A percentile compares a stretch with the other conserved stretches of the same genome.
phyloP scores from a whole-genome alignment of 2,329 filamentous ascomycete species.

The Septoria linicola region DNA sequence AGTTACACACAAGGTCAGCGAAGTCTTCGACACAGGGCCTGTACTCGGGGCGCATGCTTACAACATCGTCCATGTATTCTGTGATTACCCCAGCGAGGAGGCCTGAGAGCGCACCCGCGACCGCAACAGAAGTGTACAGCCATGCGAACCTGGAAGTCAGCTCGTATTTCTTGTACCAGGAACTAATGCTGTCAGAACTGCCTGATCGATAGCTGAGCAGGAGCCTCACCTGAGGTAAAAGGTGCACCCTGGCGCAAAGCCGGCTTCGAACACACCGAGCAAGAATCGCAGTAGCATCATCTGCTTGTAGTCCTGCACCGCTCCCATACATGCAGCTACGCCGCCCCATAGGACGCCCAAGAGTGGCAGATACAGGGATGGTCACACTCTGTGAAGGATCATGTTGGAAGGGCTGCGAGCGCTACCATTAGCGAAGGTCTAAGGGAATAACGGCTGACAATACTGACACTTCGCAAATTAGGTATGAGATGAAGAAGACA shows the following conservation, averaged over 20 bases:
- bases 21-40: too few relatives aligned
- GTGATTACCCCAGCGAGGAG: constrained; percentile 9
- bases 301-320: constrained; percentile 27
- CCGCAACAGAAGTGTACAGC: background rate
- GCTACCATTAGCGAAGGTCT: too few relatives aligned
- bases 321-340: constrained; percentile 9
- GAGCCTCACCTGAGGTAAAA: background rate
- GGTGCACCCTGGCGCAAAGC: constrained; percentile 23
- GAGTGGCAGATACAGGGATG: constrained; percentile 53
- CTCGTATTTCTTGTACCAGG: constrained; percentile 17
- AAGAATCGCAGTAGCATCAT: constrained; percentile 40
- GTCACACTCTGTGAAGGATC: constrained; percentile 53
- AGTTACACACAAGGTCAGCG: too few relatives aligned
- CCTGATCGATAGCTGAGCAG: background rate
- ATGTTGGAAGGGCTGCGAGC: constrained; percentile 64
- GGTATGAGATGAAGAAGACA: constrained; percentile 46
- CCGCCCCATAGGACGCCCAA: constrained; percentile 9
- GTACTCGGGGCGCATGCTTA: too few relatives aligned
- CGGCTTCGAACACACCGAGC: constrained; percentile 37
- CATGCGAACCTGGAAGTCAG: constrained; percentile 12
- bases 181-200: background rate
- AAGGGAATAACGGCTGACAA: too few relatives aligned
- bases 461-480: constrained; percentile 62
- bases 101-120: constrained; percentile 8
- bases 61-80: constrained; percentile 53